Base-by-base conservation (phyloP, 345 rosid species). In the Acer yangbiense region DNA sequence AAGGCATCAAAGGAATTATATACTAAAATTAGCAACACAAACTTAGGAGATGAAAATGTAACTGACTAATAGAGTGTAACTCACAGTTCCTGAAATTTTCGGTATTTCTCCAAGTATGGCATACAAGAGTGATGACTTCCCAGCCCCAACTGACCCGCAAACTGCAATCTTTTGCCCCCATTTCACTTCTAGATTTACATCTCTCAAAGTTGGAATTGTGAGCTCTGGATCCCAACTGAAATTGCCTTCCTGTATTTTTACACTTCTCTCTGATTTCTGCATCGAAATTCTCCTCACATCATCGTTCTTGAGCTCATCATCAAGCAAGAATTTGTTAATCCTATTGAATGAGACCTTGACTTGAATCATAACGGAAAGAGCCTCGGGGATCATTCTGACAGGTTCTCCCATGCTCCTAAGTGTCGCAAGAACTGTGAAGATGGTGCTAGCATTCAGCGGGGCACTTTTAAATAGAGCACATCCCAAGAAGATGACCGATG, bases 361-460 rank as follows among this genome's bases (percentile, higher is more conserved):
- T 86, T 92, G 98, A 75, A 94, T 94, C 76, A 92, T 27, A 63
- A 81, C 39, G 21, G 97, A 88, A 16, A 89, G 87, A 11, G 94
- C 91, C 82, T 92, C 95, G 0, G 97, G 98, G 66, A 92, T 85
- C 86, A 82, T 70, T 75, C 87, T 87, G 21, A 89, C 89, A 16
- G 97, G 95, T 62, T 92, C 95, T 46, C 80, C 75, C 89, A 94
- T 88, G 63, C 83, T 80, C 74, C 95, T 85, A 10, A 90, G 71
- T 7, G 92, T 82, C 17, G 97, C 97, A 29, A 94, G 87, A 74
- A 94, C 85, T 0, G 97, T 89, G 83, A 94, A 92, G 69, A 94
- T 87, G 48, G 92, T 94, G 65, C 91, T 80, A 63, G 94, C 95
- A 66, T 94, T 85, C 60, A 93, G 29, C 2, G 97, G 95, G 6